Conservation (phyloP, 176 grass and related monocot genomes). For the Aegilops umbellulata region DNA sequence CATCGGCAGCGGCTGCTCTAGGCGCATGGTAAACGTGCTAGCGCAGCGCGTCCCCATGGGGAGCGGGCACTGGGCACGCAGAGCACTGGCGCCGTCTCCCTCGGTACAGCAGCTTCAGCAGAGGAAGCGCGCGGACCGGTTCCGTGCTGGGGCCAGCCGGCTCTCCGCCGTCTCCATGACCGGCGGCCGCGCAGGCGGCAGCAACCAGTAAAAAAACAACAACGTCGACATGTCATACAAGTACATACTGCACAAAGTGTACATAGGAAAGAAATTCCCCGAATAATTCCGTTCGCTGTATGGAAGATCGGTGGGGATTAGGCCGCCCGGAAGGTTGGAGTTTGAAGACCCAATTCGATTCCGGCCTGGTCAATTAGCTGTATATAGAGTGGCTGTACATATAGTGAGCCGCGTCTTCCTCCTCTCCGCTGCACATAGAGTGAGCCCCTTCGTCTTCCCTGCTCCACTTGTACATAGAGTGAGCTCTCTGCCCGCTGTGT, state of each 20-base stretch:
- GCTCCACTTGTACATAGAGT: background rate
- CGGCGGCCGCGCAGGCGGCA: background rate
- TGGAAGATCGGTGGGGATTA: background rate
- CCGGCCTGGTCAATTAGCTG: too few relatives aligned
- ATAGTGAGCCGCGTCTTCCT: too few relatives aligned
- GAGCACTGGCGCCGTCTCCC: conserved; percentile 43
- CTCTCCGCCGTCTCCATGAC: conserved; percentile 38
- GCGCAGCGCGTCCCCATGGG: conserved; percentile 45
- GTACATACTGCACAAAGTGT: background rate
- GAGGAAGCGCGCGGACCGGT: conserved; percentile 32
- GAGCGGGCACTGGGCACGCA: conserved; percentile 38
- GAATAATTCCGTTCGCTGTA: background rate
- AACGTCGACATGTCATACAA: background rate
- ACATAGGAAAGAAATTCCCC: background rate
- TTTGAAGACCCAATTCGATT: too few relatives aligned
- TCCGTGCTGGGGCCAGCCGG: conserved; percentile 35
- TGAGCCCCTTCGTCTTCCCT: too few relatives aligned
- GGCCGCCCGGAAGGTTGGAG: too few relatives aligned
- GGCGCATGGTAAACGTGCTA: background rate
- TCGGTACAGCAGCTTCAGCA: conserved; percentile 52
- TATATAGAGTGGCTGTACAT: too few relatives aligned
- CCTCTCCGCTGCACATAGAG: too few relatives aligned
- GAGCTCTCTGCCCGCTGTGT: background rate
- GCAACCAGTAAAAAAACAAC: background rate
- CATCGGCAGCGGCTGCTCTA: too few relatives aligned